Base-by-base conservation (phyloP, 2,329 filamentous ascomycete species). In the Stromatinia cepivora region DNA sequence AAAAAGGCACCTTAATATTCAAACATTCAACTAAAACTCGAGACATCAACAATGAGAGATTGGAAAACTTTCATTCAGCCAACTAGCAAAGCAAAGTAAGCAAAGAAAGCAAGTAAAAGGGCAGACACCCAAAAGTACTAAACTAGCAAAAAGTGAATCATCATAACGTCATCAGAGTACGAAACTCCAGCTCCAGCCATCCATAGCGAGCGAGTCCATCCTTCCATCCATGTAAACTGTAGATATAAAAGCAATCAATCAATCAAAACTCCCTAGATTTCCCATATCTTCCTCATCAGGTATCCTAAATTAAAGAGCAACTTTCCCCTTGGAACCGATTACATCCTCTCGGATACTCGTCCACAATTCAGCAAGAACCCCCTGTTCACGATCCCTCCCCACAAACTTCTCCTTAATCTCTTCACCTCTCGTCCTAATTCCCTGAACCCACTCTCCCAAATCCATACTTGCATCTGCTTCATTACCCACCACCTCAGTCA, bases 401-500 rank as follows among this genome's bases (percentile, higher is more conserved):
- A 42, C 45, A 10, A 62, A 28, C 31, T 11, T 61, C 9, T 17
- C 46, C 31, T 42, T 52, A 8, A 36, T 46, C 56, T 67, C 54
- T 17, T 68, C 58, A 9, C 58, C 50, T 22, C 34, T 46, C 20
- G 36, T 36, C 6, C 46, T 53, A 1, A 42, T 45, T 1, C 46
- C 58, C 56, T 31, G 34, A 1, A 68, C 34, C 66, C 66, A 52
- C 36, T 62, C 46, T 28, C 53, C 42, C 39, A 67, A 54, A 62
- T 68, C 66, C 46, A 63, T 31, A 0, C 39, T 48, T 8, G 45
- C 57, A 11, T 62, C 25, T 11, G 45, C 75, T 53, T 75, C 76
- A 69, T 77, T 83, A n/a, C 83, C 83, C 75, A 88, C 85, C n/a
- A 88, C 81, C 75, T 86, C 85, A 11, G 84, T 85, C 69, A 89